phyloP scores from a whole-genome alignment of 2,329 filamentous ascomycete genomes.

The Colletotrichum tofieldiae region DNA sequence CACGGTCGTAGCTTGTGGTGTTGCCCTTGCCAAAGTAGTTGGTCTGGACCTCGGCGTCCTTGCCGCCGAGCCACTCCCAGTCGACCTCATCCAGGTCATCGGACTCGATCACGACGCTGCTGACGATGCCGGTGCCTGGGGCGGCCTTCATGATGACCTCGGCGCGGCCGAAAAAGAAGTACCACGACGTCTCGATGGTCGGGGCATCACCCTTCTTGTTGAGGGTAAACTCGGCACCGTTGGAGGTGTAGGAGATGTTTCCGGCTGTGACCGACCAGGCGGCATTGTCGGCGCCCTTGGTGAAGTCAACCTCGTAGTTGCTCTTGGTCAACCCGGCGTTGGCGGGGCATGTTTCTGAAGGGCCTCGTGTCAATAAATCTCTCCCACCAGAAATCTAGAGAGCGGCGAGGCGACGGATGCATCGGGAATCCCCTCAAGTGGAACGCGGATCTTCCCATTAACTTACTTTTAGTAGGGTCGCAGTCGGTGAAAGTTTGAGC shows the following conservation, averaged over 20 bases:
- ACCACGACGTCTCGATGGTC: conserved; percentile 79
- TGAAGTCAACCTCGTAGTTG: conserved; percentile 74
- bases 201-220: conserved; percentile 69
- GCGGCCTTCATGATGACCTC: conserved; percentile 70
- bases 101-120: conserved; percentile 82
- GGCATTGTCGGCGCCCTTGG: conserved; percentile 68
- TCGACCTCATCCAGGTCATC: conserved; percentile 87
- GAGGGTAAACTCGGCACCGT: conserved; percentile 67
- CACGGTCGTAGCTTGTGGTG: conserved; percentile 76
- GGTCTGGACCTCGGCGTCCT: conserved; percentile 79
- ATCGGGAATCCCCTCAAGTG: neutral
- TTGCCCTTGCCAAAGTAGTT: conserved; percentile 88
- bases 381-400: neutral
- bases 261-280: conserved; percentile 47
- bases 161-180: conserved; percentile 88
- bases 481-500: conserved; percentile 40
- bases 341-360: conserved; percentile 66
- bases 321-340: conserved; percentile 74
- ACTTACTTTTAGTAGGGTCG: conserved; percentile 42
- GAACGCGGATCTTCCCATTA: neutral
- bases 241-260: conserved; percentile 47
- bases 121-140: conserved; percentile 75
- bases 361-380: neutral
- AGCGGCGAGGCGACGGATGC: neutral
- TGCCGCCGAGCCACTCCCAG: conserved; percentile 85